Percentiles rank a stretch among this genome's conserved stretches.
These are phyloP conservation scores for Withania somnifera DNA, from an alignment of 305 asterid genomes.

Conservation along the genomic window DNA sequence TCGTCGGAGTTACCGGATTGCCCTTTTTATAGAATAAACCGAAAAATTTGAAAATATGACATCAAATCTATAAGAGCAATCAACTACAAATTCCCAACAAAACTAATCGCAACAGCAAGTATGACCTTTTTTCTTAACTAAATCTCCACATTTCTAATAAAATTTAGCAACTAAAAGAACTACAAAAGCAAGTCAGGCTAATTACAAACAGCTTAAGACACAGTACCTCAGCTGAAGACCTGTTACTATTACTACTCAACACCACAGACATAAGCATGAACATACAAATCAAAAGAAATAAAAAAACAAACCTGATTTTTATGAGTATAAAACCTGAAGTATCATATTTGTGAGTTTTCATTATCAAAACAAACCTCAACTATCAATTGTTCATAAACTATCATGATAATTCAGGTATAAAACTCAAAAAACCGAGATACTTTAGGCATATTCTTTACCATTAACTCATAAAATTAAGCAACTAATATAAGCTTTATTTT, in stretches of 20 bases:
- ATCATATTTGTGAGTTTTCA: no score
- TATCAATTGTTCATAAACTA: no score
- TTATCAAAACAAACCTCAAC: no score
- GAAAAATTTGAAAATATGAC: neutral
- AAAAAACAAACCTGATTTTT: no score
- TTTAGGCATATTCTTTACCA: no score
- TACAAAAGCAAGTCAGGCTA: neutral
- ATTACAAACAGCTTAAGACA: neutral
- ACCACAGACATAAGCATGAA: slow-evolving; percentile 41
- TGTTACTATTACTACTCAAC: slow-evolving; percentile 23
- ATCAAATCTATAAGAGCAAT: neutral
- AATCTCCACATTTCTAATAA: neutral
- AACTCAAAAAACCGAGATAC: no score
- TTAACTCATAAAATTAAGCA: no score
- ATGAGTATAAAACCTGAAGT: no score
- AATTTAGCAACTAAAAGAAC: neutral
- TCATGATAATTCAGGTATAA: no score
- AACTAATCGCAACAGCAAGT: neutral
- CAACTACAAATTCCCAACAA: neutral
- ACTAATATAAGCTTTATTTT: no score
- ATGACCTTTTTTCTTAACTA: neutral
- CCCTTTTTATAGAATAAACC: no score
- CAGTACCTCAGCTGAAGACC: slow-evolving; percentile 35
- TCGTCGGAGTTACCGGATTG: no score
- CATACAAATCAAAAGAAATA: slow-evolving; percentile 33